Conservation (phyloP, 2,329 filamentous ascomycete genomes). For the Byssochlamys sp. region DNA sequence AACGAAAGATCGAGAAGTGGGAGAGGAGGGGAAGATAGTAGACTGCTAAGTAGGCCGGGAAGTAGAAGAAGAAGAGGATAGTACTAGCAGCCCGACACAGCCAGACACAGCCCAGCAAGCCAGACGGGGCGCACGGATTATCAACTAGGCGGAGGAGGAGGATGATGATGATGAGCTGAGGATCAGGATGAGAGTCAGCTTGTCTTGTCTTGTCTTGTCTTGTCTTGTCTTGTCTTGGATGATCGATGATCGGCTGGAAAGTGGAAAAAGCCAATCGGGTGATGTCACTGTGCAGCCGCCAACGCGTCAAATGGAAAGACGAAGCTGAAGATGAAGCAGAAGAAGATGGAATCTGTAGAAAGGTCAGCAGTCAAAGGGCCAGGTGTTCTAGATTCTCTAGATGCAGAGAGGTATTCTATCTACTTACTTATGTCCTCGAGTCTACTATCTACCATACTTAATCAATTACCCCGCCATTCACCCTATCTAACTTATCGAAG, state of each 20-base stretch:
- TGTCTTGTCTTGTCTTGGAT: too few species aligned
- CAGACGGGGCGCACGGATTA: neutral
- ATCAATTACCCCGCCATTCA: too few species aligned
- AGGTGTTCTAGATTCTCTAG: neutral
- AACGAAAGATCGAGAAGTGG: neutral
- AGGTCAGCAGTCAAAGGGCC: neutral
- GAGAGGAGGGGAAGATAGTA: neutral
- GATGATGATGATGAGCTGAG: neutral
- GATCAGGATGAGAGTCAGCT: too few species aligned
- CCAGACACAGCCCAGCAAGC: neutral
- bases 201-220: too few species aligned
- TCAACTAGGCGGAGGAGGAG: neutral
- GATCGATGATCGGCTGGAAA: neutral
- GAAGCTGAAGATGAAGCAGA: neutral
- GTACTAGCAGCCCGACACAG: neutral
- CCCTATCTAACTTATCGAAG: too few species aligned
- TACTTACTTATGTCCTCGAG: too few species aligned
- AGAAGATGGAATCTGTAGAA: neutral
- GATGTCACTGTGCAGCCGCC: neutral
- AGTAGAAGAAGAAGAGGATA: neutral
- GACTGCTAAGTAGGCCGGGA: too few species aligned
- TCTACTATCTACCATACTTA: too few species aligned
- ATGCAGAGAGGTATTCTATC: neutral
- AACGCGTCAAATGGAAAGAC: neutral
- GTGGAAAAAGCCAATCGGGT: neutral